Percentiles rank a stretch among this genome's conserved stretches.
phyloP scores from a whole-genome alignment of 371 early-diverging fungal species.

The Rhizopus sp. region DNA sequence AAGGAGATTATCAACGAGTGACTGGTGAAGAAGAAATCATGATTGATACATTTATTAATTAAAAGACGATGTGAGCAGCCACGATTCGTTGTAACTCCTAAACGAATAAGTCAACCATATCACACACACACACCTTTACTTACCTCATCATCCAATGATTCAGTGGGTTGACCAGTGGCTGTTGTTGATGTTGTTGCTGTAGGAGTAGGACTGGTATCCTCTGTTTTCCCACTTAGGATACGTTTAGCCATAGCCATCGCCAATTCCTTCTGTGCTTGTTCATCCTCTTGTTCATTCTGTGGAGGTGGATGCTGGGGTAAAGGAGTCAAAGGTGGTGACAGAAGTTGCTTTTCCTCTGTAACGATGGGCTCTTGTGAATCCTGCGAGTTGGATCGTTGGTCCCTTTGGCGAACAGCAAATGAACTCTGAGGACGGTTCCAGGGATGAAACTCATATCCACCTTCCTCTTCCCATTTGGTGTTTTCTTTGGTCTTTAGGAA shows the following conservation, averaged over 20 bases:
- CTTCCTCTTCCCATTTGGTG: slow-evolving; percentile 53
- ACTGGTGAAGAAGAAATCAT: background rate
- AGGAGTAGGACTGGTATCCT: slow-evolving; percentile 7
- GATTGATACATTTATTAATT: slow-evolving; percentile 13
- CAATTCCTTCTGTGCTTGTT: slow-evolving; percentile 9
- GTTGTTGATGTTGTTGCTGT: slow-evolving; percentile 7
- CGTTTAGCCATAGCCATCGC: slow-evolving; percentile 22
- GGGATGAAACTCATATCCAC: slow-evolving; percentile 53
- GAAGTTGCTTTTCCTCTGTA: slow-evolving; percentile 14
- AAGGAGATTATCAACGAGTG: slow-evolving; percentile 39
- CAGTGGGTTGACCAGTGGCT: slow-evolving; percentile 17
- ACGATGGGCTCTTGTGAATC: slow-evolving; percentile 1
- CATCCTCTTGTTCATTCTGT: slow-evolving; percentile 1
- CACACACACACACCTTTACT: background rate
- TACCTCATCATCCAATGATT: slow-evolving; percentile 43
- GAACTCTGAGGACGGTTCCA: slow-evolving; percentile 52
- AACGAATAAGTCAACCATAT: background rate
- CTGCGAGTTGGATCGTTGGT: slow-evolving; percentile 12
- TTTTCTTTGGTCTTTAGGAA: slow-evolving; percentile 41
- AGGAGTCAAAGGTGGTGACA: slow-evolving; percentile 26
- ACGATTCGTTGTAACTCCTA: slow-evolving; percentile 51
- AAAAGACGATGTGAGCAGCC: slow-evolving; percentile 51
- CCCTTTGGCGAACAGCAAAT: slow-evolving; percentile 36
- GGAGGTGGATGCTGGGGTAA: slow-evolving; percentile 4
- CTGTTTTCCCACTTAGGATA: slow-evolving; percentile 23